Base-by-base conservation (phyloP, 805 yeast species). In the Wickerhamiella domercqiae region DNA sequence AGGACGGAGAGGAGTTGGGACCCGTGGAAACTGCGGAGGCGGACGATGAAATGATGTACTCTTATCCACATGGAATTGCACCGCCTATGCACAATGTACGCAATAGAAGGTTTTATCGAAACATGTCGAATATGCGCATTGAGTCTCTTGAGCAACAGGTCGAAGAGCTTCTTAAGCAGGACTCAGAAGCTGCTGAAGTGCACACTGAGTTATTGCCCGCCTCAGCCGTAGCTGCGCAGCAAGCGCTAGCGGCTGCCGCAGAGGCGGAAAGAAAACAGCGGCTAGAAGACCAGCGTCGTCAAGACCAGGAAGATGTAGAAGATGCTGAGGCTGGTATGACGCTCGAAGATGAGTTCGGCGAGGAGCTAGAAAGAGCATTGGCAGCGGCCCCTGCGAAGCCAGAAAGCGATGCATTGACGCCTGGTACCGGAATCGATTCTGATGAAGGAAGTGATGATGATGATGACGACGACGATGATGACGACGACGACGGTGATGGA, bases 171-270 rank as follows among this genome's bases (percentile, higher is more conserved):
- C 62, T 87, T 21, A 63, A 70, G 43, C 59, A 73, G 33, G 98
- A 87, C 54, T 80, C 71, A 28, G 84, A 78, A 41, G 94, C 96
- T 1, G 86, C 81, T 53, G 82, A 76, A 32, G 70, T 78, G 19
- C 69, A 68, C 26, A 83, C 75, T 51, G 94, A 86, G 51, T 64
- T 83, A 37, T 64, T 83, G 2, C 84, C 50, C 3, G 53, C 54
- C 15, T 45, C 51, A n/a, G 52, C 50, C 21, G 47, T 63, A 35
- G 42, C 55, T 40, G 37, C 55, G 46, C 47, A 48, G 38, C 52
- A 48, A 24, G 52, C 47, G 6, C 40, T 47, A n/a, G 45, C 59
- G 3, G 59, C 51, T 32, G 57, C 60, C 21, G 45, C 59, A 3
- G 59, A 51, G 33, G 57, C 60, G 20, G 21, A 47, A 44, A 39